Evolutionary conservation across 2,329 filamentous ascomycete genomes (phyloP).

Genomic region (Aspergillus thermomutatus): DNA sequence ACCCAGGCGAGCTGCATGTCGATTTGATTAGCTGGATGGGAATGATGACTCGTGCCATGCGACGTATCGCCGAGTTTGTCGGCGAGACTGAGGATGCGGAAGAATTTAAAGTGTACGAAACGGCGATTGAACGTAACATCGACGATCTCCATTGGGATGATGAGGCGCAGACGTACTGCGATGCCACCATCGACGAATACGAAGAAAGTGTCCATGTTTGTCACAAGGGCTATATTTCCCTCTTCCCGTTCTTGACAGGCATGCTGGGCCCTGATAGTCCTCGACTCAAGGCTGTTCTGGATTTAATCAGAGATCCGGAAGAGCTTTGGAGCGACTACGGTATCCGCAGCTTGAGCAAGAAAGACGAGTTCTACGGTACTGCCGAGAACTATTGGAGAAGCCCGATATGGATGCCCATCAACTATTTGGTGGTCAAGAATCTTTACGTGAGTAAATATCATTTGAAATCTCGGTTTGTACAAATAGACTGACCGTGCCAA

Average conservation of each 20-base stretch:
- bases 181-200: constrained; percentile 91
- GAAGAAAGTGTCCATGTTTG: constrained; percentile 88
- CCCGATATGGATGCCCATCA: constrained; percentile 94
- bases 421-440: constrained; percentile 79
- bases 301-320: constrained; percentile 74
- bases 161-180: constrained; percentile 78
- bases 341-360: constrained; percentile 83
- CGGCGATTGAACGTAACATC: constrained; percentile 79
- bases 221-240: constrained; percentile 92
- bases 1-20: constrained; percentile 91
- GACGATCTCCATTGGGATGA: constrained; percentile 92
- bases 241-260: constrained; percentile 89
- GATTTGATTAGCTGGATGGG: constrained; percentile 96
- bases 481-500: constrained; percentile 14
- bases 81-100: constrained; percentile 71
- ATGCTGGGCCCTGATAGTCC: constrained; percentile 71
- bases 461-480: constrained; percentile 3
- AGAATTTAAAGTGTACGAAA: constrained; percentile 67
- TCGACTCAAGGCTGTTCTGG: constrained; percentile 69
- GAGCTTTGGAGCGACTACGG: constrained; percentile 89
- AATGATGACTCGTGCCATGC: constrained; percentile 86
- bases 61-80: constrained; percentile 74
- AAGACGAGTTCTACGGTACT: constrained; percentile 78
- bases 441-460: constrained; percentile 62
- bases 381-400: constrained; percentile 97